Percentiles rank a stretch among this genome's conserved stretches.
These are phyloP conservation scores for Tricholoma sp. DNA, from an alignment of 768 basidiomycete species.

Conservation along the genomic window DNA sequence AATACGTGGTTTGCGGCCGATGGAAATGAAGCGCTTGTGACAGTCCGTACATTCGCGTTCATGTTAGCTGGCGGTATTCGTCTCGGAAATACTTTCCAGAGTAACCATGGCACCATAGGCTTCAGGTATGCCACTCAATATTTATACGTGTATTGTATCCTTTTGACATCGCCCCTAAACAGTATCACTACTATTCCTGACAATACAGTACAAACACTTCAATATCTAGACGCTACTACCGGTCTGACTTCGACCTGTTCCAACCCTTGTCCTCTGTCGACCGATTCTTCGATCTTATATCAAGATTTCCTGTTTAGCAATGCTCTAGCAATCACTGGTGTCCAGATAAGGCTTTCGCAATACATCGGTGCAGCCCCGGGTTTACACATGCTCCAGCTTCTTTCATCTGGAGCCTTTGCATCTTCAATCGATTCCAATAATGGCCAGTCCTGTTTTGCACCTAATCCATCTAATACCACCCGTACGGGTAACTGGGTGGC, in stretches of 20 bases:
- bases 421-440: constrained; percentile 65
- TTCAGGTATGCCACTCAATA: constrained; percentile 61
- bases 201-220: constrained; percentile 72
- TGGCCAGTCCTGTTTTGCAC: constrained; percentile 69
- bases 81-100: constrained; percentile 86
- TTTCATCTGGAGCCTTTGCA: constrained; percentile 89
- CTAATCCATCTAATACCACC: constrained; percentile 63
- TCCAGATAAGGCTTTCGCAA: constrained; percentile 75
- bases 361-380: constrained; percentile 78
- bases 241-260: constrained; percentile 77
- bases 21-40: constrained; percentile 66
- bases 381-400: constrained; percentile 85
- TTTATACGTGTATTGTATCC: not conserved
- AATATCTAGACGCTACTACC: constrained; percentile 72
- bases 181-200: constrained; percentile 89
- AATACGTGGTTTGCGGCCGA: constrained; percentile 84
- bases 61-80: constrained; percentile 77
- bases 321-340: constrained; percentile 72
- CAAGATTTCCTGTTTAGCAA: constrained; percentile 88
- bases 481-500: constrained; percentile 68
- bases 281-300: constrained; percentile 71
- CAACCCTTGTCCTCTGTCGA: constrained; percentile 72
- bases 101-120: constrained; percentile 75
- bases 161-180: constrained; percentile 8
- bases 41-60: constrained; percentile 68